Evolutionary conservation across 768 basidiomycete genomes (phyloP).

Genomic region (Boletus reticulatus): DNA sequence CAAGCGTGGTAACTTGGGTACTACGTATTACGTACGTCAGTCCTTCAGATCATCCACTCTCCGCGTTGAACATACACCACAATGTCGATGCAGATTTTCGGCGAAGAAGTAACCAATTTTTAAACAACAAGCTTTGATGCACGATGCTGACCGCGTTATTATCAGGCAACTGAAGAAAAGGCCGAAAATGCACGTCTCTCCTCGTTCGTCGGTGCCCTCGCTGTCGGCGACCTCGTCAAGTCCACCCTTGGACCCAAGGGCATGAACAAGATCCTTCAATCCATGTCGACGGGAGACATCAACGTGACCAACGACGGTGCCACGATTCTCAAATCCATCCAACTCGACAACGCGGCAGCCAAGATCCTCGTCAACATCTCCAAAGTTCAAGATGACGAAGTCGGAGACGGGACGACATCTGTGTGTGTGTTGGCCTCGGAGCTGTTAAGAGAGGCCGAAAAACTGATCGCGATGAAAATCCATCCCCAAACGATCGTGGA

Average conservation of each 20-base stretch:
- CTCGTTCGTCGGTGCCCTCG: conserved; percentile 96
- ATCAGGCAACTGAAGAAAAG: conserved; percentile 86
- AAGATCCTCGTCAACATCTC: conserved; percentile 99
- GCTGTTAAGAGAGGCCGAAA: conserved; percentile 92
- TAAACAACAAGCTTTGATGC: not conserved
- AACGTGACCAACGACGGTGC: conserved; percentile 99
- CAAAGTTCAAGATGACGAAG: conserved; percentile 99
- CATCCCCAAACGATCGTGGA: conserved; percentile 99
- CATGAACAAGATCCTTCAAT: conserved; percentile 99
- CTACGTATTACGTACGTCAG: not conserved
- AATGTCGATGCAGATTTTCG: conserved; percentile 66
- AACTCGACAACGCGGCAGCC: conserved; percentile 97
- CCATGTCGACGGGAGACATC: conserved; percentile 83
- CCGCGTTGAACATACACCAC: not conserved
- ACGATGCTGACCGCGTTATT: conserved; percentile 3
- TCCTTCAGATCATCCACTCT: not conserved
- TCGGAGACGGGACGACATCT: conserved; percentile 92
- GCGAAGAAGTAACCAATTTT: conserved; percentile 47
- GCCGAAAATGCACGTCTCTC: conserved; percentile 98
- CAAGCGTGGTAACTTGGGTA: too few relatives aligned
- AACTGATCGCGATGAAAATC: conserved; percentile 85
- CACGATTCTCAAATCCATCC: conserved; percentile 95
- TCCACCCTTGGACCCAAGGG: conserved; percentile 98
- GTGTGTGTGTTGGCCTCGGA: conserved; percentile 94
- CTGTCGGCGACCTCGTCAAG: conserved; percentile 97